Percentiles rank a stretch among this genome's conserved stretches.
Evolutionary conservation across 164 flowering plant genomes (phyloP).

Genomic region (Santalum album): DNA sequence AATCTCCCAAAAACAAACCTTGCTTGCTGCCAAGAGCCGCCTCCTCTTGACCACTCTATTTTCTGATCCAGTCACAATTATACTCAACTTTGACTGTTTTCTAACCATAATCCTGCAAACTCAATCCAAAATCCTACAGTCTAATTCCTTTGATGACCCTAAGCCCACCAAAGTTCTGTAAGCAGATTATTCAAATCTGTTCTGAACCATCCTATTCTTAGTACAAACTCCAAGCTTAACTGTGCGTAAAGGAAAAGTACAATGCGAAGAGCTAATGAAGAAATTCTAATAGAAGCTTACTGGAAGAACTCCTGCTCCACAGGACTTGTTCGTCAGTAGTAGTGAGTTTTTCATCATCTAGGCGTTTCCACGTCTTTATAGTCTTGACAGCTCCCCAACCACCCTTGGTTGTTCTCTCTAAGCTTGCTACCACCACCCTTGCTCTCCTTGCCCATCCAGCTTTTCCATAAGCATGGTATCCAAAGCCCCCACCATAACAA

Average conservation of each 20-base stretch:
- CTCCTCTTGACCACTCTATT: too few relatives aligned
- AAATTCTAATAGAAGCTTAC: conserved; percentile 19
- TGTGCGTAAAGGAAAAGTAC: not conserved
- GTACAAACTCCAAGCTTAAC: not conserved
- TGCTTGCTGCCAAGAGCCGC: too few relatives aligned
- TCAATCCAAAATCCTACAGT: too few relatives aligned
- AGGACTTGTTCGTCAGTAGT: conserved; percentile 62
- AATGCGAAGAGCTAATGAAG: not conserved
- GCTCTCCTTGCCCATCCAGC: conserved; percentile 92
- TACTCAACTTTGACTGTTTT: too few relatives aligned
- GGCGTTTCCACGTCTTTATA: conserved; percentile 90
- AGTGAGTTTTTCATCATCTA: conserved; percentile 61
- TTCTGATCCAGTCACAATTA: too few relatives aligned
- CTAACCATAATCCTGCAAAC: too few relatives aligned
- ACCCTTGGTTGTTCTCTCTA: conserved; percentile 54
- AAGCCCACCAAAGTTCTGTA: too few relatives aligned
- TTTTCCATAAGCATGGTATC: conserved; percentile 95
- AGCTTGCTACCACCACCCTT: conserved; percentile 59
- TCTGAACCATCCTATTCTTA: too few relatives aligned
- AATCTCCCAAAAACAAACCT: too few relatives aligned
- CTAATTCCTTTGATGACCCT: too few relatives aligned
- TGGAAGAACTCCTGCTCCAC: conserved; percentile 52
- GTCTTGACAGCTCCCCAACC: conserved; percentile 80
- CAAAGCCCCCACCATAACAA: conserved; percentile 94
- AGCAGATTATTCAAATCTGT: too few relatives aligned